Evolutionary conservation across 352 stramenopile genomes (phyloP), one percentile per base, ranked within the genome.

Genomic region (Phytophthora quininea): DNA sequence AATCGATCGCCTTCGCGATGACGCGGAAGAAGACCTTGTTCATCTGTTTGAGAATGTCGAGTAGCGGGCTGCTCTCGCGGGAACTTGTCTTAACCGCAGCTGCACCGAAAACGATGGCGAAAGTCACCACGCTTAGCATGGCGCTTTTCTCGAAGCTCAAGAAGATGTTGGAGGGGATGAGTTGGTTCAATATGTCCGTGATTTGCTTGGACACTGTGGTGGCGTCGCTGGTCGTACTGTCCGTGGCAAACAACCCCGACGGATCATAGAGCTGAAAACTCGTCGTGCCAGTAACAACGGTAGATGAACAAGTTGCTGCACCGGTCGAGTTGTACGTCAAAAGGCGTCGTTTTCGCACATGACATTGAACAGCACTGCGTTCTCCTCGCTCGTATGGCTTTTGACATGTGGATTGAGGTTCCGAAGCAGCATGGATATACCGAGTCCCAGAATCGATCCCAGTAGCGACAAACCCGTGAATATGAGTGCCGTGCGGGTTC

Each of bases 1-100:
- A 90, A 69, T 79, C 74, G 51, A 92, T 85, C 27, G 87, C 68
- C 45, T 84, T 87, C 47, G 68, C 54, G 58, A 94, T 91, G 30
- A 91, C 62, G 15, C 76, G 70, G 54, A 89, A 88, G 49, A 93
- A 90, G 14, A 91, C 84, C 35, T 83, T 77, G 72, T 88, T 91
- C 69, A 91, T 78, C 52, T 92, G 84, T 49, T 86, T 79, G 24
- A 92, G 69, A 6, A 86, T 62, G 32, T 84, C 75, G 11, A 90
- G 67, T 37, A 91, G 53, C 32, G 80, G 79, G 35, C 77, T 91
- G 53, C 64, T 79, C 48, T 91, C 79, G n/a, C 78, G 74, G 6
- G 74, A 73, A 31, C 69, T 84, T 4, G 76, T 72, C 14, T 75
- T 74, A 57, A 89, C 75, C 14, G 80, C 74, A 4, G 82, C 84